Conservation (phyloP, 1,139 yeast genomes). For the Saccharomyces pastorianus region DNA sequence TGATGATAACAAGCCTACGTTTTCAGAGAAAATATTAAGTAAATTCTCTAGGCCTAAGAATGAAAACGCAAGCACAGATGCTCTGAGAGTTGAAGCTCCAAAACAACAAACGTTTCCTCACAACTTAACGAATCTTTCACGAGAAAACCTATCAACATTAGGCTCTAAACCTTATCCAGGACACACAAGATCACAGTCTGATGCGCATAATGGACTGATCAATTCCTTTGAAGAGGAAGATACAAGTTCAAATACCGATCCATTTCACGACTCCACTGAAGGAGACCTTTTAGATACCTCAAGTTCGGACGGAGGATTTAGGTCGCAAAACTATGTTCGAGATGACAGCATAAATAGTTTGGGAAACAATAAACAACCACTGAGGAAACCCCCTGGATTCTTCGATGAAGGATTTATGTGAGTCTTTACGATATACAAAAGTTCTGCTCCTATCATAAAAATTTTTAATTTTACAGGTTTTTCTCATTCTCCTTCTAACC, state of each 20-base stretch:
- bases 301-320: not conserved
- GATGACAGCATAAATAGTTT: not conserved
- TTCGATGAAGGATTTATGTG: not conserved
- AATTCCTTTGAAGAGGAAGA: constrained; percentile 7
- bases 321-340: not conserved
- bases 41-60: constrained; percentile 16
- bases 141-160: not conserved
- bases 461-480: not conserved
- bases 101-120: not conserved
- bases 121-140: not conserved
- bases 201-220: constrained; percentile 13
- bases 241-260: not conserved
- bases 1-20: constrained; percentile 7
- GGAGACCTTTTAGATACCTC: not conserved
- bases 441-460: not conserved
- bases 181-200: constrained; percentile 16
- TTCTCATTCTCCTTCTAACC: not conserved
- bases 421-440: not conserved
- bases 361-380: not conserved
- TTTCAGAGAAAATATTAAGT: constrained; percentile 15
- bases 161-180: not conserved
- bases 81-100: not conserved
- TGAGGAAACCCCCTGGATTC: not conserved
- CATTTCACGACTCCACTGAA: not conserved
- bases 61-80: constrained; percentile 5